Conservation (phyloP, 2,329 filamentous ascomycete genomes). For the Rhytidhysteron rufulum region DNA sequence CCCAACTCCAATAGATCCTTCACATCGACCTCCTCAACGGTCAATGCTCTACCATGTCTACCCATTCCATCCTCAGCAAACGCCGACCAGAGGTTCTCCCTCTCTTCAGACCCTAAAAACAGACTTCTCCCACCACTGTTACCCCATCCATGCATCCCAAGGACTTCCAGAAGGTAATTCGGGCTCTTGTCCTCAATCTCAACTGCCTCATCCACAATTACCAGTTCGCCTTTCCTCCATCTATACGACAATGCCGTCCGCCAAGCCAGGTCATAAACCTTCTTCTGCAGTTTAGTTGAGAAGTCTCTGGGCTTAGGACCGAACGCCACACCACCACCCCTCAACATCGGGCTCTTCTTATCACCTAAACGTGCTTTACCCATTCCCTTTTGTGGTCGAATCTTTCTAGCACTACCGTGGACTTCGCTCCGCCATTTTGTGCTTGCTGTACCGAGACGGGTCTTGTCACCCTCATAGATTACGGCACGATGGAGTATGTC, state of each 20-base stretch:
- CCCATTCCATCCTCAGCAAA: conserved; percentile 62
- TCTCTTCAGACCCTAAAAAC: conserved; percentile 16
- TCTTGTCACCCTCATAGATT: conserved; percentile 85
- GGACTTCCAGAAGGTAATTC: conserved; percentile 63
- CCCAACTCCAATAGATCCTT: conserved; percentile 88
- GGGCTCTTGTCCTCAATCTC: conserved; percentile 64
- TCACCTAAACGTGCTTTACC: conserved; percentile 76
- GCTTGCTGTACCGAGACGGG: conserved; percentile 76
- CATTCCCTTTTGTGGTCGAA: conserved; percentile 81
- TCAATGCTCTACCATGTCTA: conserved; percentile 66
- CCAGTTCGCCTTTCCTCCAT: conserved; percentile 79
- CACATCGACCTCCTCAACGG: conserved; percentile 80
- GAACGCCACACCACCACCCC: conserved; percentile 81
- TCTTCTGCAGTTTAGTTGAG: conserved; percentile 73
- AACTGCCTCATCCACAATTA: conserved; percentile 76
- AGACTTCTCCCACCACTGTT: conserved; percentile 24
- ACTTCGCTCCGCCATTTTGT: conserved; percentile 57
- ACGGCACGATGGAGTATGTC: conserved; percentile 92
- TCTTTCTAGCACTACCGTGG: conserved; percentile 75
- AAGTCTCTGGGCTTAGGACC: conserved; percentile 95
- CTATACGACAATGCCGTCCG: conserved; percentile 90
- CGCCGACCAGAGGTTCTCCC: conserved; percentile 58
- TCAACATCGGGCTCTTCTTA: conserved; percentile 75
- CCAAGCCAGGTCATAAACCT: conserved; percentile 95
- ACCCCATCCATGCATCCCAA: conserved; percentile 61